Evolutionary conservation across 805 yeast genomes (phyloP), one percentile per base, ranked within the genome.

Genomic region (Wickerhamomyces ciferrii): DNA sequence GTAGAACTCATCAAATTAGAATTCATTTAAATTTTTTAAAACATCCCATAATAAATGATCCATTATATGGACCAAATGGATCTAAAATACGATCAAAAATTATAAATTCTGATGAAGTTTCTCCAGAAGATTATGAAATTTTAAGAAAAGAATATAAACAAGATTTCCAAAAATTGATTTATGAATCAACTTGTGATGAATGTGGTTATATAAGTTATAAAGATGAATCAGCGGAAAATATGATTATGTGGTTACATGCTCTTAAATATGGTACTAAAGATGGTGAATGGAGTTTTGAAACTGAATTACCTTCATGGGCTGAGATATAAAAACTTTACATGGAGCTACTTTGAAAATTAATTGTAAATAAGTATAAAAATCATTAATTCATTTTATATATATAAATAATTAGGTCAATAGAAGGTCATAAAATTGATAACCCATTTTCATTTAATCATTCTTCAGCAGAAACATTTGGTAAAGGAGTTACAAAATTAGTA

Each of bases 1-100:
- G 99, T 0, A 74, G 99, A 59, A 89, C 97, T 0, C 99, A 92
- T 63, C 99, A 92, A 62, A 90, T 94, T 43, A 71, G 99, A 49
- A 96, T 94, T 1, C 99, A 94, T 68, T 67, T 94, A 47, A 97
- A 91, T 65, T 84, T 74, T 53, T 55, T 94, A n/a, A 97, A 97
- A 0, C 76, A 71, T 59, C 97, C 98, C 0, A 92, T 92, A 41
- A 89, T 87, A 3, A 91, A 92, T 61, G 99, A 92, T 63, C 97
- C 97, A 0, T 73, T 91, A 1, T 92, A 88, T 59, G 79, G 88
- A 3, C 32, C 27, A 4, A 19, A 19, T 37, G 39, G 17, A 20
- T 37, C 39, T 3, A 6, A 15, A 11, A 17, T n/a, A 24, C 24
- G 39, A 42, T 17, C 11, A 9, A 19, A 31, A 35, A 34, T 42